Conservation (phyloP, 2,329 filamentous ascomycete species). For the Ustilaginoidea virens region DNA sequence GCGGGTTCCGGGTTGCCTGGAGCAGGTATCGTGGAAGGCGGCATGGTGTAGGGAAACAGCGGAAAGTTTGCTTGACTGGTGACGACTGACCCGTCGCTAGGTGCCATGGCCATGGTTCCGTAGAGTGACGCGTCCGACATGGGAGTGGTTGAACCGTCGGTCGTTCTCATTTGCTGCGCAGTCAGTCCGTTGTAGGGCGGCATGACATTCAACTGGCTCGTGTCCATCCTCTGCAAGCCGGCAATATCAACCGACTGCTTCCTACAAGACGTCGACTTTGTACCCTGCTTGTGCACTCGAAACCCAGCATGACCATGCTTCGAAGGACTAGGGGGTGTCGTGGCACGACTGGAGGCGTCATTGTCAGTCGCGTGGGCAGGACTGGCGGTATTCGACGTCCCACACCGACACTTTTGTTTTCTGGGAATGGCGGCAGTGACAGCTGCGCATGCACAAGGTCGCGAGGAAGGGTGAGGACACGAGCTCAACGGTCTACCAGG, state of each 20-base stretch:
- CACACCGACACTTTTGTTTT: constrained; percentile 40
- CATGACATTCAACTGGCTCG: constrained; percentile 34
- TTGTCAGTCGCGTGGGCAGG: constrained; percentile 11
- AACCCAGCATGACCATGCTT: constrained; percentile 18
- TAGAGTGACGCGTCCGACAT: constrained; percentile 13
- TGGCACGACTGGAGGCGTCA: constrained; percentile 9
- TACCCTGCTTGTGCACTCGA: constrained; percentile 29
- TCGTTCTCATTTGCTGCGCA: constrained; percentile 10
- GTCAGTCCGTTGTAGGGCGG: constrained; percentile 15
- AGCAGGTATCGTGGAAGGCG: constrained; percentile 10
- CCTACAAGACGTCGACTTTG: constrained; percentile 19
- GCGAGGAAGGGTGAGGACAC: constrained; percentile 50
- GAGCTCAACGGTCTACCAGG: constrained; percentile 55
- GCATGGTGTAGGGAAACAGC: constrained; percentile 16
- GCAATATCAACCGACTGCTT: constrained; percentile 35
- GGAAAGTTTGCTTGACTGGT: constrained; percentile 15
- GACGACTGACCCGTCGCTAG: constrained; percentile 11
- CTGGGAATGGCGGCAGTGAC: constrained; percentile 50
- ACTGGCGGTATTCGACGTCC: constrained; percentile 14
- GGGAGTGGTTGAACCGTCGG: constrained; percentile 8
- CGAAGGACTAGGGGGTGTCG: constrained; percentile 15
- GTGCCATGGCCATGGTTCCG: constrained; percentile 13
- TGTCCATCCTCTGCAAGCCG: constrained; percentile 36
- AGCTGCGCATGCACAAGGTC: constrained; percentile 43
- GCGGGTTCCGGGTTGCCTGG: constrained; percentile 7